Percentiles rank a stretch among this genome's conserved stretches.
phyloP scores from a whole-genome alignment of 352 stramenopile genomes.

The Peronospora destructor region DNA sequence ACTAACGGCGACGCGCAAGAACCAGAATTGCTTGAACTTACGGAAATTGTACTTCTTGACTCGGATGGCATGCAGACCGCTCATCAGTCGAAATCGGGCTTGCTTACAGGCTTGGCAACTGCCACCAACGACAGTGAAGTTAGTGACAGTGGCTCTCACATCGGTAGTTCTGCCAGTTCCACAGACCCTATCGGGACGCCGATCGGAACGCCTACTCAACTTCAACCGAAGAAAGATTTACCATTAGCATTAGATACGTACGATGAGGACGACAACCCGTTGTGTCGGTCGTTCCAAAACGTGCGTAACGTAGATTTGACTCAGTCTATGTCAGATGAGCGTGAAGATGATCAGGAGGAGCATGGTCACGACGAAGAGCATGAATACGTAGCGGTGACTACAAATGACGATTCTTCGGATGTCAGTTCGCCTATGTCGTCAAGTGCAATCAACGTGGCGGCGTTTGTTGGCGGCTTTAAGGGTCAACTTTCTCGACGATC shows the following conservation, averaged over 20 bases:
- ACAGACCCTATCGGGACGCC: not conserved
- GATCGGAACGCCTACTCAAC: constrained; percentile 20
- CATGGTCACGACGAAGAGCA: constrained; percentile 21
- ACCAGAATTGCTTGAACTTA: constrained; percentile 1
- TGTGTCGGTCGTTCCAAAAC: constrained; percentile 48
- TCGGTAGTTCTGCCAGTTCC: constrained; percentile 10
- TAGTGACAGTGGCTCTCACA: constrained; percentile 11
- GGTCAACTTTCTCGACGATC: constrained; percentile 38
- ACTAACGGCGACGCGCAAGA: constrained; percentile 9
- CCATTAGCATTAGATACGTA: constrained; percentile 29
- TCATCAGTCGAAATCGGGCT: constrained; percentile 13
- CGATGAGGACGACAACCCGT: constrained; percentile 41
- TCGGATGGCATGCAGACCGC: constrained; percentile 12
- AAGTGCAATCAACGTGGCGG: constrained; percentile 40
- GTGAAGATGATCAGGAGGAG: constrained; percentile 1
- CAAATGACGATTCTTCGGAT: constrained; percentile 17
- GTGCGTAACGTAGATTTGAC: constrained; percentile 46
- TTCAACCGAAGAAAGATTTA: constrained; percentile 24
- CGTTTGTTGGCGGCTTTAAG: constrained; percentile 68
- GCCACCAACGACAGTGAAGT: constrained; percentile 5
- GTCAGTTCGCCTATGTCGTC: constrained; percentile 27
- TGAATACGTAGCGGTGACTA: constrained; percentile 9
- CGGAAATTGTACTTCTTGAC: constrained; percentile 16
- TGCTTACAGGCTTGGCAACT: not conserved
- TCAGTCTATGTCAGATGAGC: constrained; percentile 11